phyloP scores from a whole-genome alignment of 2,329 filamentous ascomycete genomes.

The Lachnellula arida region DNA sequence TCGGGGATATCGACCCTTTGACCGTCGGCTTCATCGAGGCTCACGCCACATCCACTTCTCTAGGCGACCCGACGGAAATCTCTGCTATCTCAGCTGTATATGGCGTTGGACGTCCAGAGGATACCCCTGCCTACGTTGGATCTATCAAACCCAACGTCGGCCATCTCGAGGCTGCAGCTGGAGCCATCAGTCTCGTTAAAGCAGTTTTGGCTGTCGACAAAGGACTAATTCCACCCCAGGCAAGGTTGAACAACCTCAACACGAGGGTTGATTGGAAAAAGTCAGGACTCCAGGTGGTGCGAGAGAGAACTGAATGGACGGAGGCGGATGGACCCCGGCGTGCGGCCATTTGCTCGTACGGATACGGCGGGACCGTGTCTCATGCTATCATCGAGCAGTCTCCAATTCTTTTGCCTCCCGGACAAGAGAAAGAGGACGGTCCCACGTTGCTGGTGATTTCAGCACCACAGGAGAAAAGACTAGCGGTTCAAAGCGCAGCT shows the following conservation, averaged over 20 bases:
- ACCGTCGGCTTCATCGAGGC: constrained; percentile 34
- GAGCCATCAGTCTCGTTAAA: constrained; percentile 19
- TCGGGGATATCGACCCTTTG: constrained; percentile 7
- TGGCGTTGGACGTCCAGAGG: neutral
- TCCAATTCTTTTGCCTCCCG: neutral
- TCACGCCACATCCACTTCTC: constrained; percentile 12
- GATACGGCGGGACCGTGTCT: constrained; percentile 34
- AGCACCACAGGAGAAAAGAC: too few relatives aligned
- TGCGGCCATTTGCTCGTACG: constrained; percentile 31
- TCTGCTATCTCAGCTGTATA: neutral
- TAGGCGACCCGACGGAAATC: constrained; percentile 14
- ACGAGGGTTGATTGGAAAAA: constrained; percentile 32
- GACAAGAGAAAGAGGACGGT: too few relatives aligned
- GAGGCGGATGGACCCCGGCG: neutral
- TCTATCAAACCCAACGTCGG: constrained; percentile 20
- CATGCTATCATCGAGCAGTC: constrained; percentile 32
- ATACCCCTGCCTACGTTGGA: neutral
- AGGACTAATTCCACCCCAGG: constrained; percentile 19
- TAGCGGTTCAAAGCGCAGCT: too few relatives aligned
- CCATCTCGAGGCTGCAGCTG: constrained; percentile 22
- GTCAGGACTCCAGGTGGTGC: constrained; percentile 13
- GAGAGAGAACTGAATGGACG: neutral
- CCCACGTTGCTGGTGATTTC: too few relatives aligned
- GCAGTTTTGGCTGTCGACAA: constrained; percentile 16
- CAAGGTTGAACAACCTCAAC: constrained; percentile 3